Base-by-base conservation (phyloP, 148 eudicot species). In the Vaccinium macrocarpon region DNA sequence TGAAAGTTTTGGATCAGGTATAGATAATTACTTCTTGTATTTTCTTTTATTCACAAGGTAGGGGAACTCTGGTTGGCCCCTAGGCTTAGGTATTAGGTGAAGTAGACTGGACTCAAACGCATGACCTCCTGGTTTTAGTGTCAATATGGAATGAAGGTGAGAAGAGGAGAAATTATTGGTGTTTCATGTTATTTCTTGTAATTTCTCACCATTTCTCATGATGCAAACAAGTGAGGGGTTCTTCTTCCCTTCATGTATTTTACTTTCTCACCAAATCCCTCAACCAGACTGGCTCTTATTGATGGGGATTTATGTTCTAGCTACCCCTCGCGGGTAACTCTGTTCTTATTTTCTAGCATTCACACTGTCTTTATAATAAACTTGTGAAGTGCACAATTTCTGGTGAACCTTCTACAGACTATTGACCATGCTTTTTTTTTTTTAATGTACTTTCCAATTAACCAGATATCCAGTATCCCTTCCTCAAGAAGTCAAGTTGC, bases 1-100 rank as follows among this genome's bases (percentile, higher is more conserved):
- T 12, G 73, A 81, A 25, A 87, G 88, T 49, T 81, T 88, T 73
- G 90, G 83, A 79, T 68, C 90, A 51, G 98, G 99, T 92, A 78
- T 38, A 66, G 55, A 78, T 38, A 27, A 29, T 19, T 73, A 74
- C 46, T 50, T 42, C 42, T 57, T 61, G n/a, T 72, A 15, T 15
- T 72, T 35, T 72, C 38, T 27, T 29, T 15, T 27, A 11, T 64
- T 64, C 38, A 13, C 27, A 8, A 27, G 18, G 42, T 27, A 10
- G 14, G 10, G 35, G 32, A 23, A 25, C 29, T 64, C 71, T 29
- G 27, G 8, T 11, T 0, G 27, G 2, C 38, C 73, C 42, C 73
- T 68, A 68, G 73, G 38, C 32, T 10, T 68, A 68, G 73, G 29
- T 68, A 68, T 13, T 32, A 68, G 73, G 73, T 2, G 42, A 13